Base-by-base conservation (phyloP, 176 grass and related monocot species). In the Luzula sylvatica region DNA sequence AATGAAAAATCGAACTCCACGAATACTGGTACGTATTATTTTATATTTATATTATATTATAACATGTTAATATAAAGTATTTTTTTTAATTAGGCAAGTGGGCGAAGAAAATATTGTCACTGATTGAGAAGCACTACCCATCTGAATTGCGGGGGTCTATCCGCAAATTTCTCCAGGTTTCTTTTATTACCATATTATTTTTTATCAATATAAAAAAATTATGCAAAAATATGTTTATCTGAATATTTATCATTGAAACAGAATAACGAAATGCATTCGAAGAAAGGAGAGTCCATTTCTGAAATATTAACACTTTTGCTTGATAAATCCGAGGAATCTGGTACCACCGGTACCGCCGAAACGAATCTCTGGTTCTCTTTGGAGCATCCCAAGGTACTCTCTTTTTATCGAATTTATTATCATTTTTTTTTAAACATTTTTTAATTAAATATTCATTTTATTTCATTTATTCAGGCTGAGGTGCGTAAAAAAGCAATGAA, bases 351-450 rank as follows among this genome's bases (percentile, higher is more conserved):
- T 71, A 74, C 83, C 18, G 75, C 75, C 41, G 67, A 88, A 48
- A 64, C 80, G 21, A 86, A 86, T 58, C 58, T 88, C 45, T 95
- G 90, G 90, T 80, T 95, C 46, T 82, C 66, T 60, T 75, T 95
- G 70, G 84, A 95, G 47, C 79, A 88, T 75, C 90, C 90, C 54
- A 86, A 88, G 90, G 90, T 87, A 66, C 69, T 53, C 26, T 50
- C 41, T 51, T 71, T 44, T 22, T 3, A 22, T 59, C 42, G 17
- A 40, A 52, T 50, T 41, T 7, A 3, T 16, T 58, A 19, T 26
- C 26, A 48, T 38, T 18, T 49, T 32, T 71, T 17, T 19, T 14
- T 11, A 2, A 7, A 51, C 50, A 0, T 56, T 27, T 47, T 19
- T 20, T 51, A 14, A 3, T 9, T n/a, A 4, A 50, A 56, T 26